Percentiles rank a stretch among this genome's conserved stretches.
Evolutionary conservation across 2,329 filamentous ascomycete species (phyloP).

Genomic region (Aureobasidium mangrovei): DNA sequence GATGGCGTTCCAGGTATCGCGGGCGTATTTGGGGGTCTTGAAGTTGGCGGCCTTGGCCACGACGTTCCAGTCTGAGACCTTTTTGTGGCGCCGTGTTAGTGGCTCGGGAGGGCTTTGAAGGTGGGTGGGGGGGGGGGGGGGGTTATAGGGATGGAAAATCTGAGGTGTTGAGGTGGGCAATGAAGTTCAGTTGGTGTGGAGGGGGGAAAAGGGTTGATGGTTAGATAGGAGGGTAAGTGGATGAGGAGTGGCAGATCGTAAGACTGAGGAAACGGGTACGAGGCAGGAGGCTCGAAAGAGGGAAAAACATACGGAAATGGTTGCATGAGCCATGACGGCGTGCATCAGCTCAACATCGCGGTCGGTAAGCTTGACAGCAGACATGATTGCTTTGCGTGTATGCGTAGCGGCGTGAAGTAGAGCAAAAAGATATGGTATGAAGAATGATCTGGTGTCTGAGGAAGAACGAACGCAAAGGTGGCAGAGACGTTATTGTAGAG

Average conservation of each 20-base stretch:
- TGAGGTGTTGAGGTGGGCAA: neutral
- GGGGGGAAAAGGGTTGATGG: neutral
- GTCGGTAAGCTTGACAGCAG: neutral
- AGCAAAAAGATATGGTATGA: too few species aligned
- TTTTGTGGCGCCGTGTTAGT: neutral
- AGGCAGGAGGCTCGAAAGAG: neutral
- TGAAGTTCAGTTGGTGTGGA: neutral
- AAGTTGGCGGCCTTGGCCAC: conserved; percentile 21
- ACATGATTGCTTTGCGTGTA: neutral
- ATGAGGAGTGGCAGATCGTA: neutral
- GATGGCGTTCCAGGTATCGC: conserved; percentile 27
- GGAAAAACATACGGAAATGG: neutral
- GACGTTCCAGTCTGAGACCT: neutral
- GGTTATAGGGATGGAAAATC: neutral
- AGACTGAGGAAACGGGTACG: neutral
- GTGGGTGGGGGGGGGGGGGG: neutral
- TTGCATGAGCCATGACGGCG: neutral
- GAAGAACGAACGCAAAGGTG: too few species aligned
- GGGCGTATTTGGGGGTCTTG: conserved; percentile 24
- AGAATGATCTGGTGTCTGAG: too few species aligned
- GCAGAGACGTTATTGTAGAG: too few species aligned
- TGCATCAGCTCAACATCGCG: neutral
- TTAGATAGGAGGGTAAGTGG: neutral
- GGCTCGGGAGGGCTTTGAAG: neutral
- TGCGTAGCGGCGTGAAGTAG: too few species aligned